phyloP scores from a whole-genome alignment of 768 basidiomycete genomes.

The Tulasnella sp. region DNA sequence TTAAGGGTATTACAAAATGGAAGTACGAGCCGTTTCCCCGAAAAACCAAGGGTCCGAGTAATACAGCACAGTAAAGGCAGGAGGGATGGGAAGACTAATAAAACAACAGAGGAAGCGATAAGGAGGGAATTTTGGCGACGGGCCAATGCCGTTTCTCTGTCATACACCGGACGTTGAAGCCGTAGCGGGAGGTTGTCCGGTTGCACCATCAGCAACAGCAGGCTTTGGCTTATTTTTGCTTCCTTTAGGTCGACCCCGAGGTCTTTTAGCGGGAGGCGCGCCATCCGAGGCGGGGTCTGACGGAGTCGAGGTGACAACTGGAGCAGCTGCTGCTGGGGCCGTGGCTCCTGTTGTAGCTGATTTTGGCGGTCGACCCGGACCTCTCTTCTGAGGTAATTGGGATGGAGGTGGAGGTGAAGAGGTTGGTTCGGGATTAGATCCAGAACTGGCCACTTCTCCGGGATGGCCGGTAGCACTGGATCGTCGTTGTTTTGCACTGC shows the following conservation, averaged over 20 bases:
- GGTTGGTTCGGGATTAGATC: neutral
- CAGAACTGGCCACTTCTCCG: neutral
- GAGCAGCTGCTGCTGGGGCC: conserved; percentile 20
- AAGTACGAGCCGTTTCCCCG: neutral
- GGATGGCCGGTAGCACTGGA: neutral
- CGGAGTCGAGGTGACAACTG: conserved; percentile 13
- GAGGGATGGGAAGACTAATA: neutral
- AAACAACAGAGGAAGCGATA: neutral
- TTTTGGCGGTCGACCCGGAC: neutral
- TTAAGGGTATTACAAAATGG: neutral
- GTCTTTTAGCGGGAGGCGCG: conserved; percentile 42
- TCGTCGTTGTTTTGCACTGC: neutral
- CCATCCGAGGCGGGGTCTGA: conserved; percentile 32
- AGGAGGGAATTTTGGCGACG: neutral
- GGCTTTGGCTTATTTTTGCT: conserved; percentile 46
- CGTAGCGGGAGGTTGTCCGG: neutral
- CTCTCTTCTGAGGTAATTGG: conserved; percentile 6
- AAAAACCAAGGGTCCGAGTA: neutral
- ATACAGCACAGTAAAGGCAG: neutral
- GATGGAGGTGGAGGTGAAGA: neutral
- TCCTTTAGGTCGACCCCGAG: conserved; percentile 60
- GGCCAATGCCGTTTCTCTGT: neutral
- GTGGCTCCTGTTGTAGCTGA: conserved; percentile 5
- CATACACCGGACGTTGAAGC: neutral
- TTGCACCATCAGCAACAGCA: conserved; percentile 54